Conservation (phyloP, 2,329 filamentous ascomycete genomes). For the Arthrobotrys musiformis region DNA sequence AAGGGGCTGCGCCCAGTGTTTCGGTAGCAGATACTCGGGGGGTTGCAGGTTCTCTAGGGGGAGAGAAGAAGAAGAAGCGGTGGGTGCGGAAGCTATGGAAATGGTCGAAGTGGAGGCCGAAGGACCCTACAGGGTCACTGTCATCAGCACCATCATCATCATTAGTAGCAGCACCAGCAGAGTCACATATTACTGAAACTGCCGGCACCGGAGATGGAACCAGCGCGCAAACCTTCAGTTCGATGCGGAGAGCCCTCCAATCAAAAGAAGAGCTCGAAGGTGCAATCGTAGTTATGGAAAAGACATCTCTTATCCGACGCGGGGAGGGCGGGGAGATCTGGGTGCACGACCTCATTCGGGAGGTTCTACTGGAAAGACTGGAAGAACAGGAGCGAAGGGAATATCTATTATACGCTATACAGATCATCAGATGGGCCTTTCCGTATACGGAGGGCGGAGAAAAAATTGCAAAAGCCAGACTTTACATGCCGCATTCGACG, state of each 20-base stretch:
- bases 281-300: not conserved
- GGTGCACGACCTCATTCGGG: constrained; percentile 8
- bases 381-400: not conserved
- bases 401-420: not conserved
- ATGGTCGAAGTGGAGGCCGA: too few species aligned
- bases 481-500: not conserved
- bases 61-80: too few species aligned
- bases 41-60: too few species aligned
- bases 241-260: not conserved
- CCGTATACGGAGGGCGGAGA: not conserved
- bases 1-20: not conserved
- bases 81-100: too few species aligned
- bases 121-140: too few species aligned
- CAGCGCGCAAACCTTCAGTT: not conserved
- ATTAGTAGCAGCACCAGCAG: not conserved
- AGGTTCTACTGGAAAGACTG: not conserved
- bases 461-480: not conserved
- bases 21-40: too few species aligned
- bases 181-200: not conserved
- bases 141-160: not conserved
- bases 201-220: not conserved
- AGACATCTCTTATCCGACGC: not conserved
- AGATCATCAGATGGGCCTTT: not conserved
- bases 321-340: not conserved
- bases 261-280: not conserved